These are phyloP conservation scores for Picocystis sp. DNA, from an alignment of 163 green algal genomes.

Conservation along the genomic window DNA sequence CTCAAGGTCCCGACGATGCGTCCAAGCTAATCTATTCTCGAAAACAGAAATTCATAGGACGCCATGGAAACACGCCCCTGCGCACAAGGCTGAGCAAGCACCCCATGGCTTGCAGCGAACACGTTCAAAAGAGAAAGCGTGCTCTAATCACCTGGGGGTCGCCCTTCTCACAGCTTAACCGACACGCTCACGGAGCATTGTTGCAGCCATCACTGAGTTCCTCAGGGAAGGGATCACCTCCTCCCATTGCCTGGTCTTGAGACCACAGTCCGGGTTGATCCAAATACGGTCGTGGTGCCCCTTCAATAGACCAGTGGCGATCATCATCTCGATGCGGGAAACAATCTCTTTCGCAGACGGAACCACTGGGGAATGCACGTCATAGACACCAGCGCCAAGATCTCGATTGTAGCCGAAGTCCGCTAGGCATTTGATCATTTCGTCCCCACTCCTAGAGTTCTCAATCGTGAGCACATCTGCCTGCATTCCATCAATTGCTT, in stretches of 20 bases:
- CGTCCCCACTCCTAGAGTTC: constrained; percentile 59
- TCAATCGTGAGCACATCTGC: constrained; percentile 87
- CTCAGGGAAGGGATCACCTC: constrained; percentile 58
- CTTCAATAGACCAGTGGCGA: constrained; percentile 8
- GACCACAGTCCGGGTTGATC: constrained; percentile 78
- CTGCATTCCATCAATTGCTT: constrained; percentile 62
- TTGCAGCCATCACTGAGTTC: constrained; percentile 73
- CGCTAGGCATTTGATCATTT: constrained; percentile 54
- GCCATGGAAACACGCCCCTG: no score
- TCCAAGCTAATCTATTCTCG: no score
- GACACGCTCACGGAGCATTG: constrained; percentile 6
- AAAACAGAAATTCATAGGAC: no score
- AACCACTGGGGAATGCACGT: constrained; percentile 76
- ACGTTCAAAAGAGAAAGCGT: no score
- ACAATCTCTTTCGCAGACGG: constrained; percentile 24
- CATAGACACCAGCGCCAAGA: constrained; percentile 72
- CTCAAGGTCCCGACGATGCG: no score
- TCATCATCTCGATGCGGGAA: background rate
- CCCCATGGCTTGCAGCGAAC: no score
- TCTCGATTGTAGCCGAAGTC: constrained; percentile 50
- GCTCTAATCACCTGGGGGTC: no score
- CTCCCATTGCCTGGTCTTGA: constrained; percentile 69
- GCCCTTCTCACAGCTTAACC: no score
- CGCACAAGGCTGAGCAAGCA: no score
- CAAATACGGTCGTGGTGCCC: constrained; percentile 29